Conservation (phyloP, 345 rosid species). For the Citrus reticulata region DNA sequence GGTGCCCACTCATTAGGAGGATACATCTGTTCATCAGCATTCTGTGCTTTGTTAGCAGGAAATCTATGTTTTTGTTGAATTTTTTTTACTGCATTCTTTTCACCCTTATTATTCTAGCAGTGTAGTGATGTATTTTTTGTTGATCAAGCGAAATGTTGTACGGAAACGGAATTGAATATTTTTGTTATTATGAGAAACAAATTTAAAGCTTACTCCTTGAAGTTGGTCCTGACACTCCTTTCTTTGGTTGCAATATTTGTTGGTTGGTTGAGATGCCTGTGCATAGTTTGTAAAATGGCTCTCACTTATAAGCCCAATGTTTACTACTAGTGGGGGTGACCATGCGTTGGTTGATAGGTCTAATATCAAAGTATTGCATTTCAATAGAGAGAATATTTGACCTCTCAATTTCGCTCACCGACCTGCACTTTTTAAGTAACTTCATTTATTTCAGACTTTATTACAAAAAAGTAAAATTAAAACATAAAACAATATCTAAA, state of each 20-base stretch:
- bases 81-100: slow-evolving; percentile 4
- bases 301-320: neutral
- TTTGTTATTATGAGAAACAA: neutral
- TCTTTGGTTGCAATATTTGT: neutral
- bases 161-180: neutral
- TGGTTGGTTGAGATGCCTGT: neutral
- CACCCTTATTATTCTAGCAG: neutral
- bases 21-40: neutral
- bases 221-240: neutral
- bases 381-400: neutral
- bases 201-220: neutral
- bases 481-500: no score
- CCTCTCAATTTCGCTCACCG: no score
- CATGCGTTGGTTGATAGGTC: neutral
- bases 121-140: neutral
- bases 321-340: neutral
- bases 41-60: slow-evolving; percentile 7
- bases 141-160: neutral
- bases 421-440: no score
- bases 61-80: neutral
- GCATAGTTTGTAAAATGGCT: neutral
- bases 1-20: slow-evolving; percentile 14
- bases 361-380: neutral
- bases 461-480: no score
- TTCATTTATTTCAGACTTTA: no score